These are phyloP conservation scores for Puya raimondii DNA, from an alignment of 176 grass and related monocot genomes.

Conservation along the genomic window DNA sequence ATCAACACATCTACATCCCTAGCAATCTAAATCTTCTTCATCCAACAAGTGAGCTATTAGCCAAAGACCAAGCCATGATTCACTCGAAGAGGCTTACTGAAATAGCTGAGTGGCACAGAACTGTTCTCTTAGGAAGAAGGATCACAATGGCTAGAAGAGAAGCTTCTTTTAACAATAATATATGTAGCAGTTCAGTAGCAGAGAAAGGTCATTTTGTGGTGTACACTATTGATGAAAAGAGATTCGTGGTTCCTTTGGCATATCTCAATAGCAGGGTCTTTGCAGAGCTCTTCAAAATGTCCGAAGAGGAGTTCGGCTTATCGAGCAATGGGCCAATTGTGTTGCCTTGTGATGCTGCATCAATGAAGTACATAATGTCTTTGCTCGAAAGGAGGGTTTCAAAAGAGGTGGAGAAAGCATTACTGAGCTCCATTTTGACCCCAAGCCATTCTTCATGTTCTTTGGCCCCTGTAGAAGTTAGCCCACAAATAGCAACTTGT, in stretches of 20 bases:
- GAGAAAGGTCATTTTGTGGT: slow-evolving; percentile 39
- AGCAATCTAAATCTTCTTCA: not conserved
- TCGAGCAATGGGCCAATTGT: slow-evolving; percentile 5
- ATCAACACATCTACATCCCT: not conserved
- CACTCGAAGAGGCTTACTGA: slow-evolving; percentile 39
- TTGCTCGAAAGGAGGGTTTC: slow-evolving; percentile 7
- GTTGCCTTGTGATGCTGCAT: slow-evolving; percentile 15
- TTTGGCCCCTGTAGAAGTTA: not conserved
- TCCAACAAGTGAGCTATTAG: not conserved
- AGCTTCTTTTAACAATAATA: slow-evolving; percentile 1
- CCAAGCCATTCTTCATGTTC: not conserved
- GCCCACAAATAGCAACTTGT: not conserved
- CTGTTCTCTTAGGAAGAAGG: slow-evolving; percentile 19
- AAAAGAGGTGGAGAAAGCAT: slow-evolving; percentile 10
- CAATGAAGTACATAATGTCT: slow-evolving; percentile 14
- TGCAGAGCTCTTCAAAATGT: slow-evolving; percentile 38
- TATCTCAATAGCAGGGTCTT: slow-evolving; percentile 40
- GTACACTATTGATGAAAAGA: slow-evolving; percentile 30
- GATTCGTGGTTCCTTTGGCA: slow-evolving; percentile 39
- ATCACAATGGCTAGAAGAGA: slow-evolving; percentile 15
- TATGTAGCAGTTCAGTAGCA: slow-evolving; percentile 17
- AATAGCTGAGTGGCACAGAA: slow-evolving; percentile 51
- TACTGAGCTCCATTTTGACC: not conserved
- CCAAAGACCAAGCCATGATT: slow-evolving; percentile 28
- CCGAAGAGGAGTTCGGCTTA: slow-evolving; percentile 42